phyloP scores from a whole-genome alignment of 306 rosid species.

The Vigna trinervia region DNA sequence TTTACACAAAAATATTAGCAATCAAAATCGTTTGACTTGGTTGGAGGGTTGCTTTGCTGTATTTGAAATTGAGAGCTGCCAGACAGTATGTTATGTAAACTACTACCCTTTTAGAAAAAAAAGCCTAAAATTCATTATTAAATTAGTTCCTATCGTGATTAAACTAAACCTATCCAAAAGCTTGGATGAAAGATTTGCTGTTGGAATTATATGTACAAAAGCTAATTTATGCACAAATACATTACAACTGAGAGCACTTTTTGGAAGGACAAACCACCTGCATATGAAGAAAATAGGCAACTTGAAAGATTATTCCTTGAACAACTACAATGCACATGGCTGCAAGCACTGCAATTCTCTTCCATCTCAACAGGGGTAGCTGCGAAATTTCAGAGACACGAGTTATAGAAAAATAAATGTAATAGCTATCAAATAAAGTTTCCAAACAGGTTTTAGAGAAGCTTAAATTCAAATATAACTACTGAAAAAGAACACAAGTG shows the following conservation, averaged over 20 bases:
- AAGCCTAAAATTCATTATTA: too few species aligned
- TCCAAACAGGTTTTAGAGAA: background rate
- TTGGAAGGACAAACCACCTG: constrained; percentile 43
- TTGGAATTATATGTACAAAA: too few species aligned
- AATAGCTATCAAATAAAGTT: background rate
- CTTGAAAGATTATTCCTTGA: constrained; percentile 75
- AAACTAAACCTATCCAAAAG: too few species aligned
- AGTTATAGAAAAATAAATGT: background rate
- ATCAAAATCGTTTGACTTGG: too few species aligned
- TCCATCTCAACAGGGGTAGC: constrained; percentile 85
- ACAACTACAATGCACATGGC: constrained; percentile 78
- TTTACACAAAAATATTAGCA: too few species aligned
- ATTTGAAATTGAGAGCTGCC: too few species aligned
- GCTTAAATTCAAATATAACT: background rate
- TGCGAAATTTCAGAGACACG: constrained; percentile 32
- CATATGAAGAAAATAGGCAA: constrained; percentile 77
- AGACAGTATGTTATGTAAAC: too few species aligned
- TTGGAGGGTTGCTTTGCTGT: too few species aligned
- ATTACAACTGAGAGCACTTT: too few species aligned
- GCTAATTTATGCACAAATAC: too few species aligned
- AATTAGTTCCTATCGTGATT: background rate
- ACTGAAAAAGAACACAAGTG: too few species aligned
- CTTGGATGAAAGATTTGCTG: background rate
- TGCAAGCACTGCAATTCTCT: constrained; percentile 71
- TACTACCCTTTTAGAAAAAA: too few species aligned